phyloP scores from a whole-genome alignment of 148 eudicot species.

The Cornus florida region DNA sequence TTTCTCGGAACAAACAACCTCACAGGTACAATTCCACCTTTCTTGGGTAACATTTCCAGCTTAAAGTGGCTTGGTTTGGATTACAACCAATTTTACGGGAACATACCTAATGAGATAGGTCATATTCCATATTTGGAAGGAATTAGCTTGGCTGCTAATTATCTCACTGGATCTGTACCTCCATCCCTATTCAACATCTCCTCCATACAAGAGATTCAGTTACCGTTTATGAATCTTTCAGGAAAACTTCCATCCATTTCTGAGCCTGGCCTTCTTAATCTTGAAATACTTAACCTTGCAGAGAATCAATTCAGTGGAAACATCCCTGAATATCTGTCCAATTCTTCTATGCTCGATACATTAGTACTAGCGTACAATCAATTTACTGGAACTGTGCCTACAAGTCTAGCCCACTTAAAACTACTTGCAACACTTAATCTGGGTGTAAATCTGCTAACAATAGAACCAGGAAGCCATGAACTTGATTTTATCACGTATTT shows the following conservation, averaged over 20 bases:
- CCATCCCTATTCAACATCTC: conserved; percentile 19
- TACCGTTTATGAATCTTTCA: conserved; percentile 4
- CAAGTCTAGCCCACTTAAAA: conserved; percentile 4
- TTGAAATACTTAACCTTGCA: conserved; percentile 8
- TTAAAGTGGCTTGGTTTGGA: background rate
- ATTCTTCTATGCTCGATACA: conserved; percentile 14
- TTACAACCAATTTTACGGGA: conserved; percentile 8
- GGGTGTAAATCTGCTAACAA: conserved; percentile 1
- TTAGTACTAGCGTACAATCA: background rate
- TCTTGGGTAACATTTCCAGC: conserved; percentile 8
- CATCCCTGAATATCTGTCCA: conserved; percentile 12
- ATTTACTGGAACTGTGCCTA: conserved; percentile 5
- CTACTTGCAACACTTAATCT: background rate
- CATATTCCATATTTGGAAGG: conserved; percentile 1
- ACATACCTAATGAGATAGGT: conserved; percentile 9
- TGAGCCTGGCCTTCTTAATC: conserved; percentile 19
- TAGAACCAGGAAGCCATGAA: background rate
- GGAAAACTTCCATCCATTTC: conserved; percentile 18
- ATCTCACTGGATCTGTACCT: conserved; percentile 15
- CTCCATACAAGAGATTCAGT: conserved; percentile 5
- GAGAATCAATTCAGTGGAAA: conserved; percentile 21
- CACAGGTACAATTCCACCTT: conserved; percentile 14
- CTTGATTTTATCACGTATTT: conserved; percentile 4
- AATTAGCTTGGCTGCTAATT: background rate
- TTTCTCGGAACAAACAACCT: background rate